Base-by-base conservation (phyloP, 352 stramenopile genomes). In the Pythium phragmiticola region DNA sequence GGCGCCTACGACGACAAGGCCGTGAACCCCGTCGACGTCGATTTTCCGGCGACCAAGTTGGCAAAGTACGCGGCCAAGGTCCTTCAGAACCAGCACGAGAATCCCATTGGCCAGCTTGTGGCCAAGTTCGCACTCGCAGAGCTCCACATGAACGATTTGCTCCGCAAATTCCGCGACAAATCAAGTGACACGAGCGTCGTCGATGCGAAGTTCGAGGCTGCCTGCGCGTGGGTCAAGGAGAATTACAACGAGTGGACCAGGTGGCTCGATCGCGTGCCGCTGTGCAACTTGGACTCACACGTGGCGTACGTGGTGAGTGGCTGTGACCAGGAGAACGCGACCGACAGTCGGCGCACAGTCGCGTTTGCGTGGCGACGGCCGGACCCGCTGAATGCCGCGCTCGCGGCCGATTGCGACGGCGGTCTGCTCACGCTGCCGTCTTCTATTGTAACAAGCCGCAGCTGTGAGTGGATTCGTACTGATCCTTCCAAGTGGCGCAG, bases 1-100 rank as follows among this genome's bases (percentile, higher is more conserved):
- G 76, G 81, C 33, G 33, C 33, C 33, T 37, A 37, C 33, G 33
- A 60, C 49, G 75, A 75, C 3, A 7, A 39, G 4, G 80, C 73
- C 3, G 66, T 39, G 7, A 87, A 85, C 50, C 74, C 65, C 2
- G 67, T 83, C 4, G 53, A 53, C 2, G 69, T 80, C 19, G 78
- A 87, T 58, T 84, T 74, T 34, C 70, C 72, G 0, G 45, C 45
- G 3, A 63, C 55, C 0, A 57, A 30, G 13, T 58, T 88, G 6
- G 65, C 42, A 23, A 78, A 77, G 45, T 84, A 76, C 53, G 63
- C 58, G 0, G 46, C 66, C 19, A 49, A 42, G 12, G 12, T 70
- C 0, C 33, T 84, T 57, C 39, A 60, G 68, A 17, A 68, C 6
- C 41, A 70, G 1, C 16, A 30, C 16, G 28, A 36, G 9, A 42